These are phyloP conservation scores for Termitomyces sp. DNA, from an alignment of 768 basidiomycete genomes.

Conservation along the genomic window DNA sequence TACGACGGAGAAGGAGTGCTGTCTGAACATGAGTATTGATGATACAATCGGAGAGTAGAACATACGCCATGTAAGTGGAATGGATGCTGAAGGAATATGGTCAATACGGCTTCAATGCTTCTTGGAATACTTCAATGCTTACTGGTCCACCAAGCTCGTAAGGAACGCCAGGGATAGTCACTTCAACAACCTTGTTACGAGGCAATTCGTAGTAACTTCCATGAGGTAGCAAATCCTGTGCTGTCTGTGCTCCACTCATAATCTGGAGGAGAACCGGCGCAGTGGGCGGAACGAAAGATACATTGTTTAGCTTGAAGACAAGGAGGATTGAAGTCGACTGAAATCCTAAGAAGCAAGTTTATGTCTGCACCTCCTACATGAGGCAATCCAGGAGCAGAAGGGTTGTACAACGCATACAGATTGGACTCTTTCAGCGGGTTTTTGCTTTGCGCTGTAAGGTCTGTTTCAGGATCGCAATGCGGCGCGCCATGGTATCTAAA, in stretches of 20 bases:
- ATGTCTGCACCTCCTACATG: conserved; percentile 36
- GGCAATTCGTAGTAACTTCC: conserved; percentile 41
- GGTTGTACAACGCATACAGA: conserved; percentile 25
- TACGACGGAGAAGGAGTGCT: conserved; percentile 29
- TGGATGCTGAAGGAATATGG: conserved; percentile 2
- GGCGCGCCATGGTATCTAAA: conserved; percentile 45
- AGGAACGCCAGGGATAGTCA: conserved; percentile 33
- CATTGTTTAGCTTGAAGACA: conserved; percentile 24
- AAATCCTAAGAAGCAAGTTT: conserved; percentile 27
- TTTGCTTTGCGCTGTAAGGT: conserved; percentile 2
- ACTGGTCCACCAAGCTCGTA: conserved; percentile 24
- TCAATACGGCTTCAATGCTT: background rate
- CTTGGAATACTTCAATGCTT: conserved; percentile 5
- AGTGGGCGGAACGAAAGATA: conserved; percentile 27
- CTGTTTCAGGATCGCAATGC: conserved; percentile 35
- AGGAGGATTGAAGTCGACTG: conserved; percentile 14
- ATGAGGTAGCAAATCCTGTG: conserved; percentile 31
- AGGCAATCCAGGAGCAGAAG: conserved; percentile 25
- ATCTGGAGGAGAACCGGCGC: conserved; percentile 42
- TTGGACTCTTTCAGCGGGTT: conserved; percentile 14
- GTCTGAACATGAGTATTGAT: background rate
- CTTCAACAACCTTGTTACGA: conserved; percentile 38
- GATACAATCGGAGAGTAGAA: background rate
- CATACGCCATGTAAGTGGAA: conserved; percentile 12
- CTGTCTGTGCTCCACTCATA: conserved; percentile 35